Conservation (phyloP, 495 filamentous ascomycete genomes). For the Hypoxylon lienhwacheense region DNA sequence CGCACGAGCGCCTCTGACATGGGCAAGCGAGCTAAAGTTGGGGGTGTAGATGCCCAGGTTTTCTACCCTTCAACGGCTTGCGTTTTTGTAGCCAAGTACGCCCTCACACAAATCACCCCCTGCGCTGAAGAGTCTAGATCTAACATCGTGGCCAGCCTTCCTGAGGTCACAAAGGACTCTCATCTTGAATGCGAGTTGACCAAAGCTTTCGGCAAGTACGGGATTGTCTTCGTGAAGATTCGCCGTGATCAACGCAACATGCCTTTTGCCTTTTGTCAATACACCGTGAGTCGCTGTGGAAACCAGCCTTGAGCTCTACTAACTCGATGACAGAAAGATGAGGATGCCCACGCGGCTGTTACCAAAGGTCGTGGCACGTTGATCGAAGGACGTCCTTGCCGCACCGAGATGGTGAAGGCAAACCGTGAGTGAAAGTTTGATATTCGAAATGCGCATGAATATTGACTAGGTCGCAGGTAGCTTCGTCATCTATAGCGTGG, state of each 20-base stretch:
- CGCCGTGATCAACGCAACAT: conserved; percentile 58
- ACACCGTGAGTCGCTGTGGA: conserved; percentile 50
- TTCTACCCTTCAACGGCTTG: conserved; percentile 58
- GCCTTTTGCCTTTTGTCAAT: conserved; percentile 68
- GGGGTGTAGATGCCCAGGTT: conserved; percentile 58
- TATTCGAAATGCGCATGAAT: not conserved
- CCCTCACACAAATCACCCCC: conserved; percentile 8
- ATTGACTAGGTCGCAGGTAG: conserved; percentile 45
- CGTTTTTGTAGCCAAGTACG: conserved; percentile 68
- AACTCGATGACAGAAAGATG: conserved; percentile 33
- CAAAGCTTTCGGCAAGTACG: conserved; percentile 53
- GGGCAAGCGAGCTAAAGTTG: conserved; percentile 15
- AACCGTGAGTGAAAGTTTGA: conserved; percentile 52
- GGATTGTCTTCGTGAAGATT: conserved; percentile 64
- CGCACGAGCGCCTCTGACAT: conserved; percentile 10
- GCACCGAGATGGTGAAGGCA: conserved; percentile 58
- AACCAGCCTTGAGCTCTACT: conserved; percentile 3
- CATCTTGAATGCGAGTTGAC: conserved; percentile 57
- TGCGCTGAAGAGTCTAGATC: not conserved
- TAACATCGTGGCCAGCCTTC: conserved; percentile 37
- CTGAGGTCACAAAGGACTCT: conserved; percentile 50
- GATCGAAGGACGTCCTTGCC: conserved; percentile 60
- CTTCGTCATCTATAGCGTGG: conserved; percentile 52
- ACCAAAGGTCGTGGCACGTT: conserved; percentile 47
- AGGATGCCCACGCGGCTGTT: conserved; percentile 55